Evolutionary conservation across 2,329 filamentous ascomycete species (phyloP).

Genomic region (Apiospora saccharicola): DNA sequence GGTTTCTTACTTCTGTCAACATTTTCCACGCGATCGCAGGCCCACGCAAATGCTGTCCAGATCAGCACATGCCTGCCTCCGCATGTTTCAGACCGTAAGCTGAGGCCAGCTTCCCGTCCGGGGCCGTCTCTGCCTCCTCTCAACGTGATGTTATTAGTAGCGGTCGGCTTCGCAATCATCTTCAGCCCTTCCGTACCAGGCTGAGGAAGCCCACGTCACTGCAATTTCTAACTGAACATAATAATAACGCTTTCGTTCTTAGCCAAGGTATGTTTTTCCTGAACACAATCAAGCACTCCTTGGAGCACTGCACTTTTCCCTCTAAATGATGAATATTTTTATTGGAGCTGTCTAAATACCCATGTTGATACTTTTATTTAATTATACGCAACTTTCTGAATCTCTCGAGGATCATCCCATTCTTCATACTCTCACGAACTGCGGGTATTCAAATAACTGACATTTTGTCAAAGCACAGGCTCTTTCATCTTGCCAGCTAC

Average conservation of each 20-base stretch:
- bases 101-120: constrained; percentile 15
- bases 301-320: constrained; percentile 23
- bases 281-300: not conserved
- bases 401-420: not conserved
- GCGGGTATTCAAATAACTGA: not conserved
- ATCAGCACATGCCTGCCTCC: constrained; percentile 7
- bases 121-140: constrained; percentile 9
- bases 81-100: constrained; percentile 17
- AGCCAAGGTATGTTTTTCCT: not conserved
- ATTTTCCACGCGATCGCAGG: constrained; percentile 14
- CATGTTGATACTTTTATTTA: constrained; percentile 65
- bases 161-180: not conserved
- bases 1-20: constrained; percentile 1
- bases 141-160: constrained; percentile 13
- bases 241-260: not conserved
- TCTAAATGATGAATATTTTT: constrained; percentile 58
- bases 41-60: not conserved
- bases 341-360: constrained; percentile 83
- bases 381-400: constrained; percentile 65
- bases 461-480: not conserved
- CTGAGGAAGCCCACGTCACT: not conserved
- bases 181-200: constrained; percentile 8
- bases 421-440: not conserved
- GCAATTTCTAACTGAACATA: not conserved
- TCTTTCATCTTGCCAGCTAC: not conserved